These are phyloP conservation scores for Claviceps quebecensis DNA, from an alignment of 2,329 filamentous ascomycete genomes.

Conservation along the genomic window DNA sequence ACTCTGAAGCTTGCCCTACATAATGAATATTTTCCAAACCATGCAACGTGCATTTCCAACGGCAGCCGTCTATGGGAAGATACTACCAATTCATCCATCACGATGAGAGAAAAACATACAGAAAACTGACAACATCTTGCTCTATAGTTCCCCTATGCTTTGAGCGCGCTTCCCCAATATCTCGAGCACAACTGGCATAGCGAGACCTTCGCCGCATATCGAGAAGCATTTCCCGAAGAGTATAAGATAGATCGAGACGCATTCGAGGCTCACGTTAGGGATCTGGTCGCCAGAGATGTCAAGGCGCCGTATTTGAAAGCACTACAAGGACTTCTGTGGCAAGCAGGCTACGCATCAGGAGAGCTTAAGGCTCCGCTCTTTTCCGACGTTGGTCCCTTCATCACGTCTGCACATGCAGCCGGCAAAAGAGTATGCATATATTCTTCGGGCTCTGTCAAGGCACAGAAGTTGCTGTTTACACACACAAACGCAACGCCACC, in stretches of 20 bases:
- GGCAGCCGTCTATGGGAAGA: background rate
- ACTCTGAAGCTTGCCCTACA: background rate
- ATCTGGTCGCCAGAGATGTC: conserved; percentile 57
- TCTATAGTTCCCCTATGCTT: conserved; percentile 60
- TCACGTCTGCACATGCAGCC: conserved; percentile 42
- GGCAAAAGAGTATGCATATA: conserved; percentile 58
- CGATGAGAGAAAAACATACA: background rate
- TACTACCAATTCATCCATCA: background rate
- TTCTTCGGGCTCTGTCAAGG: conserved; percentile 66
- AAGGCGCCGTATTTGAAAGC: conserved; percentile 67
- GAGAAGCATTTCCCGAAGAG: conserved; percentile 55
- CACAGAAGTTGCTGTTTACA: conserved; percentile 67
- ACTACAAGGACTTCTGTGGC: conserved; percentile 69
- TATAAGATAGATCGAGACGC: conserved; percentile 42
- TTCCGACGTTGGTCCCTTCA: conserved; percentile 52
- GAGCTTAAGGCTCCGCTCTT: conserved; percentile 61
- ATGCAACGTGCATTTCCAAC: background rate
- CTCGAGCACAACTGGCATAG: conserved; percentile 54
- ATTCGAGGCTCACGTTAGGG: conserved; percentile 52
- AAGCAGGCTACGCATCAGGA: conserved; percentile 56
- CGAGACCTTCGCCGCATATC: conserved; percentile 50
- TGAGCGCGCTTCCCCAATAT: conserved; percentile 49
- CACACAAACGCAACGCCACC: conserved; percentile 44
- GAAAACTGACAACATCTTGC: background rate
- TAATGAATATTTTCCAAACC: background rate